Conservation (phyloP, 257 asterid species). For the Ligustrum vulgare region DNA sequence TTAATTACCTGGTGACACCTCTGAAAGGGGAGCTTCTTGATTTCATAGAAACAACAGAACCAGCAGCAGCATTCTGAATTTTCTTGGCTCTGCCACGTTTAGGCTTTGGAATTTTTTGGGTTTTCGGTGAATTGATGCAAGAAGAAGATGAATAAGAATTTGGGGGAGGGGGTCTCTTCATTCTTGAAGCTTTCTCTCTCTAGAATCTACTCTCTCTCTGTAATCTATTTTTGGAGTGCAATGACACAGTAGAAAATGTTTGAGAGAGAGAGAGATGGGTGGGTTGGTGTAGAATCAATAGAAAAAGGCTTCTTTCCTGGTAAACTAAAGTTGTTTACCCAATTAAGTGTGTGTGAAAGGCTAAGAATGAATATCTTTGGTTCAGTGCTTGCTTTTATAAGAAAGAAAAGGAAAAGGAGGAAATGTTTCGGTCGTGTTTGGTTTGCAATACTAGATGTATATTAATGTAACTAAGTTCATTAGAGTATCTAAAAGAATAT, state of each 20-base stretch:
- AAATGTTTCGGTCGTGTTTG: neutral
- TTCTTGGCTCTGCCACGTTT: constrained; percentile 37
- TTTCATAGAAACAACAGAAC: constrained; percentile 43
- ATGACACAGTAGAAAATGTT: neutral
- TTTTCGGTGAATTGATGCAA: constrained; percentile 44
- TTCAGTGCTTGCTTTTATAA: neutral
- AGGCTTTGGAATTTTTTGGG: constrained; percentile 22
- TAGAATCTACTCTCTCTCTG: neutral
- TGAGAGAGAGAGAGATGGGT: neutral
- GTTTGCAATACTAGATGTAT: neutral
- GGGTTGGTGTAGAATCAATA: constrained; percentile 53
- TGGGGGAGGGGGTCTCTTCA: constrained; percentile 47
- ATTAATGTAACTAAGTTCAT: neutral
- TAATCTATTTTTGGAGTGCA: too few relatives aligned
- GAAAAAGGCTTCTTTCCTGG: constrained; percentile 38
- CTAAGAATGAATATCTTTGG: constrained; percentile 16
- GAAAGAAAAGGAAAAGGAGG: neutral
- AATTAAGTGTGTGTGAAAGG: constrained; percentile 30
- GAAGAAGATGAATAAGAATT: constrained; percentile 46
- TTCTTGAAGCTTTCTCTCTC: constrained; percentile 22
- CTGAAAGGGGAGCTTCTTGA: constrained; percentile 86
- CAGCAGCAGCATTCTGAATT: constrained; percentile 15
- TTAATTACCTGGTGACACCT: constrained; percentile 79
- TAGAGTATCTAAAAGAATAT: neutral
- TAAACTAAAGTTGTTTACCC: constrained; percentile 71